Conservation (phyloP, 108 stramenopile species). For the Seminavis robusta region DNA sequence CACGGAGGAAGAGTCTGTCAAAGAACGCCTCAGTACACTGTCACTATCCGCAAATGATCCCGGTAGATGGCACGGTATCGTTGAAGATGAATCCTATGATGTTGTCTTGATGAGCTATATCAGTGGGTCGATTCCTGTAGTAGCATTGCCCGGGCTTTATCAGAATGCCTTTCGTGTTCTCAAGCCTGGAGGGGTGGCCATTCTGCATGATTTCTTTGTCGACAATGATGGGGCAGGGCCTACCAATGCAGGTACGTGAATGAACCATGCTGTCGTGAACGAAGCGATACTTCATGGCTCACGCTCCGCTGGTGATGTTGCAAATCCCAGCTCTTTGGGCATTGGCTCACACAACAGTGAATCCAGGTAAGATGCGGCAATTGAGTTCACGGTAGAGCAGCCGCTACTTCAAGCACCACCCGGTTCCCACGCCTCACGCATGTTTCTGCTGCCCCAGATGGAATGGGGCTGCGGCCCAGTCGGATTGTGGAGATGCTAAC, state of each 20-base stretch:
- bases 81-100: slow-evolving; percentile 20
- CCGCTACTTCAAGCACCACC: too few species aligned
- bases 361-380: too few species aligned
- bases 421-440: too few species aligned
- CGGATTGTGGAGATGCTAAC: slow-evolving; percentile 8
- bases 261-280: too few species aligned
- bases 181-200: slow-evolving; percentile 11
- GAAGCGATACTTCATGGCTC: too few species aligned
- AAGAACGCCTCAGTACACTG: slow-evolving; percentile 11
- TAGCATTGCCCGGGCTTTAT: slow-evolving; percentile 5
- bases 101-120: slow-evolving; percentile 19
- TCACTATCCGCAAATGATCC: slow-evolving; percentile 15
- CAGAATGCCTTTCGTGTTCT: slow-evolving; percentile 11
- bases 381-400: too few species aligned
- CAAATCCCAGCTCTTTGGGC: slow-evolving; percentile 30
- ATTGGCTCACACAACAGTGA: slow-evolving; percentile 2
- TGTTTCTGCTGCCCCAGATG: slow-evolving; percentile 17
- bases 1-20: slow-evolving; percentile 2
- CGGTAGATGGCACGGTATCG: slow-evolving; percentile 8
- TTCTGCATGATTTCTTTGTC: slow-evolving; percentile 25
- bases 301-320: too few species aligned
- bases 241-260: slow-evolving; percentile 2
- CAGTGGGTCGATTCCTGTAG: slow-evolving; percentile 10
- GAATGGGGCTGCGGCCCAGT: slow-evolving; percentile 20
- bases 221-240: slow-evolving; percentile 14